phyloP scores from a whole-genome alignment of 1,284 basidiomycete genomes.

The Baeospora myosura region DNA sequence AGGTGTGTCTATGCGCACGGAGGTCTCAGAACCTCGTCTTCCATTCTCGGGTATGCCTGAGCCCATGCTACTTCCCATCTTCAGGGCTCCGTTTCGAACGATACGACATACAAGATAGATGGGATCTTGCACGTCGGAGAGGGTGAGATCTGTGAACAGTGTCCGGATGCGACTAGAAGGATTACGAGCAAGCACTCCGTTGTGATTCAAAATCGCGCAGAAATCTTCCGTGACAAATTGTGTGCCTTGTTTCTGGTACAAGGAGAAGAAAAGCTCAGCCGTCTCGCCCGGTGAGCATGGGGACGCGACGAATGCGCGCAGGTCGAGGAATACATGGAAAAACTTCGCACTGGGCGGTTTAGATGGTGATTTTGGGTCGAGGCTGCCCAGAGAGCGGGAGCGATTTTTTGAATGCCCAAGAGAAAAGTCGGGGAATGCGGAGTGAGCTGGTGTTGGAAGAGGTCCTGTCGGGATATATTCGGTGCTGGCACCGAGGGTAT shows the following conservation, averaged over 20 bases:
- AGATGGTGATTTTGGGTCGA: slow-evolving; percentile 24
- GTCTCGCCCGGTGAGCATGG: slow-evolving; percentile 87
- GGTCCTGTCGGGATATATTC: slow-evolving; percentile 37
- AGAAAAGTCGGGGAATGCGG: slow-evolving; percentile 55
- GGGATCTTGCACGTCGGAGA: slow-evolving; percentile 78
- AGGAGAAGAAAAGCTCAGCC: slow-evolving; percentile 88
- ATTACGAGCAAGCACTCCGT: slow-evolving; percentile 79
- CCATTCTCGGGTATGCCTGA: slow-evolving; percentile 42
- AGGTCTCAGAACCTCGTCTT: slow-evolving; percentile 48
- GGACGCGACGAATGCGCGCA: slow-evolving; percentile 87
- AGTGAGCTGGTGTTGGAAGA: slow-evolving; percentile 55
- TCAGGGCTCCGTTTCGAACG: slow-evolving; percentile 82
- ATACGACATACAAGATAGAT: slow-evolving; percentile 88
- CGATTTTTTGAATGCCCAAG: slow-evolving; percentile 37
- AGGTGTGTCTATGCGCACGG: slow-evolving; percentile 24
- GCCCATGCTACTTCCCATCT: slow-evolving; percentile 55
- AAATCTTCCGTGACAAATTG: slow-evolving; percentile 94
- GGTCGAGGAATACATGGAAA: slow-evolving; percentile 84
- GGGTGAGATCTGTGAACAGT: slow-evolving; percentile 83
- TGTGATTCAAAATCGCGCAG: slow-evolving; percentile 85
- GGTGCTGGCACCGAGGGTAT: slow-evolving; percentile 25
- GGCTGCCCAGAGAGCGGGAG: slow-evolving; percentile 42
- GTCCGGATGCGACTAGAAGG: slow-evolving; percentile 67
- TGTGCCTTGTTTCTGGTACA: slow-evolving; percentile 80
- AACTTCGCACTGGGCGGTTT: slow-evolving; percentile 59